phyloP scores from a whole-genome alignment of 2,329 filamentous ascomycete species.

The Botryotinia globosa region DNA sequence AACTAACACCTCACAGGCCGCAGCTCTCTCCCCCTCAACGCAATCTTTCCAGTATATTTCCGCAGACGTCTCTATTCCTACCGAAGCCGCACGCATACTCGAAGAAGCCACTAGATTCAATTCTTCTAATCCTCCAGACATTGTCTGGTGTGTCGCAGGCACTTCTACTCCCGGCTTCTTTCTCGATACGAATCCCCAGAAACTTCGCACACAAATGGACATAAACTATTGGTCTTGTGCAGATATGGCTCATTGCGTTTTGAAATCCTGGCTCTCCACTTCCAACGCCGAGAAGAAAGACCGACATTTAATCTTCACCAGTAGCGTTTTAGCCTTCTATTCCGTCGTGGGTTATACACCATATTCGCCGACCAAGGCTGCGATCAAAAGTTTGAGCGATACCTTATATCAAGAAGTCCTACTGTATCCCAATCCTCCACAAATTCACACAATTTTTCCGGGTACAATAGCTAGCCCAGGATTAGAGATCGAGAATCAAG shows the following conservation, averaged over 20 bases:
- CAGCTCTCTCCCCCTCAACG: constrained; percentile 59
- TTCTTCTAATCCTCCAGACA: constrained; percentile 66
- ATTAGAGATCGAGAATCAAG: constrained; percentile 68
- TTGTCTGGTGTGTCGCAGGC: constrained; percentile 90
- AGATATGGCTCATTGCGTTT: constrained; percentile 78
- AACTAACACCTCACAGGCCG: constrained; percentile 47
- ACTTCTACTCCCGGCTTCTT: constrained; percentile 72
- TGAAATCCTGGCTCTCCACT: constrained; percentile 67
- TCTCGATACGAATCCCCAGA: constrained; percentile 66
- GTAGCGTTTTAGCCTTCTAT: constrained; percentile 71
- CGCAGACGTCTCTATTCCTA: constrained; percentile 71
- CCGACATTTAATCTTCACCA: constrained; percentile 85
- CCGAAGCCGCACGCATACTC: constrained; percentile 69
- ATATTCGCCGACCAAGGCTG: constrained; percentile 83
- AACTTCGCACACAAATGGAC: constrained; percentile 78
- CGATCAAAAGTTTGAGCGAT: constrained; percentile 79
- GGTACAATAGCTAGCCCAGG: constrained; percentile 79
- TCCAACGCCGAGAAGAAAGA: constrained; percentile 49
- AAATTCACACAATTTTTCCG: constrained; percentile 78
- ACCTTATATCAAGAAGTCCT: constrained; percentile 79
- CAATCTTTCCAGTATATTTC: constrained; percentile 83
- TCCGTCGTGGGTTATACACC: constrained; percentile 77
- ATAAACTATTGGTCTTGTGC: constrained; percentile 85
- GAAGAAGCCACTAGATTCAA: constrained; percentile 77
- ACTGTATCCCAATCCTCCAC: constrained; percentile 80